Percentiles rank a stretch among this genome's conserved stretches.
Evolutionary conservation across 805 yeast genomes (phyloP).

Genomic region (Starmerella apicola): DNA sequence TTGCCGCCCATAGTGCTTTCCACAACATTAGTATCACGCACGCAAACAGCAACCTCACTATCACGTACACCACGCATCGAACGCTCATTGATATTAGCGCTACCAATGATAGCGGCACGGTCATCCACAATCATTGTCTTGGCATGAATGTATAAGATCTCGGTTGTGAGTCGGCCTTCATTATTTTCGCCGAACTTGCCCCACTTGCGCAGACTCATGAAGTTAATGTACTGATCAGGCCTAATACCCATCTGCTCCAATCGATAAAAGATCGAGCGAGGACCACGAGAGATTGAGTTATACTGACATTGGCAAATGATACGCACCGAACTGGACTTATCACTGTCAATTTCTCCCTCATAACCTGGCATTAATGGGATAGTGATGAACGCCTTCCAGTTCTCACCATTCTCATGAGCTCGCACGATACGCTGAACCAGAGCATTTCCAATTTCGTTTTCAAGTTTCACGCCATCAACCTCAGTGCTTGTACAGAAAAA

Average conservation of each 20-base stretch:
- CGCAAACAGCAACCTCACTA: slow-evolving; percentile 82
- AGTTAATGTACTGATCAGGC: slow-evolving; percentile 88
- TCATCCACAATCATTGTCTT: slow-evolving; percentile 88
- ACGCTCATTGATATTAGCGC: slow-evolving; percentile 94
- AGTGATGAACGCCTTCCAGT: slow-evolving; percentile 83
- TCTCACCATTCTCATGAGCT: slow-evolving; percentile 62
- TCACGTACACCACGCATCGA: slow-evolving; percentile 92
- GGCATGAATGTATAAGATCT: slow-evolving; percentile 88
- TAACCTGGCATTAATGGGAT: slow-evolving; percentile 98
- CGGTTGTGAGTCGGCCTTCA: slow-evolving; percentile 51
- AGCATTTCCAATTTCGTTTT: slow-evolving; percentile 90
- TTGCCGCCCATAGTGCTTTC: slow-evolving; percentile 67
- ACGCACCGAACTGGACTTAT: slow-evolving; percentile 90
- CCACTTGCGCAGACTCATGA: slow-evolving; percentile 90
- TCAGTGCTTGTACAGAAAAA: slow-evolving; percentile 85
- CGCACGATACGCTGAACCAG: slow-evolving; percentile 88
- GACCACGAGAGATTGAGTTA: slow-evolving; percentile 84
- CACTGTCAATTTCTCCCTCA: slow-evolving; percentile 80
- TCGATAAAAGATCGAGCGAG: slow-evolving; percentile 73
- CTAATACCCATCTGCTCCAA: slow-evolving; percentile 61
- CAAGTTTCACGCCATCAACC: slow-evolving; percentile 61
- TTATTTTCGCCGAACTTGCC: slow-evolving; percentile 59
- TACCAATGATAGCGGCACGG: slow-evolving; percentile 84
- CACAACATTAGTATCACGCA: slow-evolving; percentile 51
- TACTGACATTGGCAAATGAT: slow-evolving; percentile 94